Evolutionary conservation across 306 rosid species (phyloP), one percentile per base, ranked within the genome.

Genomic region (Begonia loranthoides): DNA sequence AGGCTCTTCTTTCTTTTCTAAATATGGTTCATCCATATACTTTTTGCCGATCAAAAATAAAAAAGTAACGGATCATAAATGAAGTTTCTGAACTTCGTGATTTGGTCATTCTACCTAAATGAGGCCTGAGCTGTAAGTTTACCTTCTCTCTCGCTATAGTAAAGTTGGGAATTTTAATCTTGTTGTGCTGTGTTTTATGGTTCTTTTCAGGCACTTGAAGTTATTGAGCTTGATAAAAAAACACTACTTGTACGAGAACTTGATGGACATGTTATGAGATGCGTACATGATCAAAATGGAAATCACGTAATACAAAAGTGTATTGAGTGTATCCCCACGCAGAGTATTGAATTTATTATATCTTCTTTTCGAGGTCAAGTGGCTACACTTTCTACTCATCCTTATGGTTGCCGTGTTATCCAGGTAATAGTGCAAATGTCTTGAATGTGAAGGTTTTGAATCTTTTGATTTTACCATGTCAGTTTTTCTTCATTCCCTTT

Each of bases 251-350:
- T 66, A 49, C 76, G 49, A 49, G 92, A 78, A 62, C 92, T 82
- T 63, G 92, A 75, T 63, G 80, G 80, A 55, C 74, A 78, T 58
- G 76, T 76, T 47, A 62, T 82, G 80, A 78, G 57, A 73, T 82
- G 92, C 40, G 79, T 78, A n/a, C 75, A 51, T 19, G 86, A 82
- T 66, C 92, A 78, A 68, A 82, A 82, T 72, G 90, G 90, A 28
- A 82, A 82, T 58, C 90, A 82, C 43, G 86, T 82, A 33, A 81
- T 81, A 66, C 90, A 81, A 54, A 81, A 81, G 55, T 81, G 90
- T 52, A 81, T 81, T 41, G 80, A 81, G 65, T 64, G 85, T 59
- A 51, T 81, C 34, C 85, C 90, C 12, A 47, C 70, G 7, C 74
- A 70, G 24, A 63, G 70, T 71, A 75, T 75, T 59, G 66, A 57